Evolutionary conservation across 208 protist genomes (phyloP).

Genomic region (Spongospora subterranea): DNA sequence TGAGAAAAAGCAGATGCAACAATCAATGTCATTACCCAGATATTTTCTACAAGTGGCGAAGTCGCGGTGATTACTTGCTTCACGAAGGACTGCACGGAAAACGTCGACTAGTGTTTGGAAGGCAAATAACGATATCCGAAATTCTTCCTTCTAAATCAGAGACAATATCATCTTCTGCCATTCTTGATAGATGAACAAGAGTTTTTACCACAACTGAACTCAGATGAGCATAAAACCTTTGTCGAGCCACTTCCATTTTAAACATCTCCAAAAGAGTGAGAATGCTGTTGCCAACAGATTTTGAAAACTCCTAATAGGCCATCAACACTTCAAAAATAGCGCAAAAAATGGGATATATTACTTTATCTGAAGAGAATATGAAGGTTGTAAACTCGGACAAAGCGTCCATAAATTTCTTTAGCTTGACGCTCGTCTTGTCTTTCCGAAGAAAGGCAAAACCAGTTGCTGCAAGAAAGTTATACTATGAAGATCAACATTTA

Average conservation of each 20-base stretch:
- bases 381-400: background rate
- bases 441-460: constrained; percentile 28
- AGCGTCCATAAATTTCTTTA: background rate
- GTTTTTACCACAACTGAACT: background rate
- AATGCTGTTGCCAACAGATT: background rate
- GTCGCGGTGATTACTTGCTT: constrained; percentile 12
- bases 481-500: background rate
- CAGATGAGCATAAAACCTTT: background rate
- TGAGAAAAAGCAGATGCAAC: background rate
- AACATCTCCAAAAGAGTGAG: constrained; percentile 20
- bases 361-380: constrained; percentile 28
- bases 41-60: constrained; percentile 47
- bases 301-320: background rate
- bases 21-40: background rate
- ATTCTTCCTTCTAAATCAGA: background rate
- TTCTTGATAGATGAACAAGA: background rate
- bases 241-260: background rate
- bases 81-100: constrained; percentile 32
- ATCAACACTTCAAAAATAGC: background rate
- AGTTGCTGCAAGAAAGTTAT: background rate
- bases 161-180: background rate
- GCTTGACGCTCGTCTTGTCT: background rate
- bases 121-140: background rate
- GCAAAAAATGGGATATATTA: background rate
- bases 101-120: constrained; percentile 41